Evolutionary conservation across 1,139 yeast genomes (phyloP).

Genomic region (Pichia sp.): DNA sequence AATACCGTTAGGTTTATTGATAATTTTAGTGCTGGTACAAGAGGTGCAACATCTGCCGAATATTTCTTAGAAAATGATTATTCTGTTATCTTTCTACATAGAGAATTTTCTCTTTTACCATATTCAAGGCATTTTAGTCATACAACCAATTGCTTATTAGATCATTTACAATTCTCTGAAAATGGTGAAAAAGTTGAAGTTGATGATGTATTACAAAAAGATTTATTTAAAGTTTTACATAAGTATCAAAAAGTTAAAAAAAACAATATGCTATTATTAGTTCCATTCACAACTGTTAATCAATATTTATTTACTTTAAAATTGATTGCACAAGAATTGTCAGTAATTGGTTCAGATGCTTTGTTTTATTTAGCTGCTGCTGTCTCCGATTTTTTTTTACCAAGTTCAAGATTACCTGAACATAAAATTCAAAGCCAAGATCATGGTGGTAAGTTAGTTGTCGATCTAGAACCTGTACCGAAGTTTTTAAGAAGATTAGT

Average conservation of each 20-base stretch:
- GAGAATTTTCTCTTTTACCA: conserved; percentile 89
- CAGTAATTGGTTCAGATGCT: conserved; percentile 47
- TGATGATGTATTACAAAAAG: conserved; percentile 51
- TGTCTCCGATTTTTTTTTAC: conserved; percentile 91
- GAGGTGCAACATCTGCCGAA: conserved; percentile 96
- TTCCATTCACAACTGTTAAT: conserved; percentile 93
- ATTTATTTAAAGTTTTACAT: conserved; percentile 58
- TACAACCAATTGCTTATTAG: conserved; percentile 78
- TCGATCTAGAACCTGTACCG: conserved; percentile 92
- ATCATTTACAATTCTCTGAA: conserved; percentile 55
- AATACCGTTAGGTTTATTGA: conserved; percentile 95
- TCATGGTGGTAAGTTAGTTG: conserved; percentile 63
- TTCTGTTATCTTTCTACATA: conserved; percentile 84
- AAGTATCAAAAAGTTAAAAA: conserved; percentile 58
- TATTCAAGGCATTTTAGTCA: conserved; percentile 85
- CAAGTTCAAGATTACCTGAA: conserved; percentile 76
- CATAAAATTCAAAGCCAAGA: conserved; percentile 89
- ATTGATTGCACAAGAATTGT: conserved; percentile 55
- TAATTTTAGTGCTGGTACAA: conserved; percentile 93
- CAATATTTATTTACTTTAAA: conserved; percentile 84
- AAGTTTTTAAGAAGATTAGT: conserved; percentile 83
- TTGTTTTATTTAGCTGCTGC: conserved; percentile 94
- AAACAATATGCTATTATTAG: conserved; percentile 52
- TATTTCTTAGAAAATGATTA: conserved; percentile 78
- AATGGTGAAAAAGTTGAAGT: conserved; percentile 48